phyloP scores from a whole-genome alignment of 2,329 filamentous ascomycete genomes.

The Westerdykella ornata region DNA sequence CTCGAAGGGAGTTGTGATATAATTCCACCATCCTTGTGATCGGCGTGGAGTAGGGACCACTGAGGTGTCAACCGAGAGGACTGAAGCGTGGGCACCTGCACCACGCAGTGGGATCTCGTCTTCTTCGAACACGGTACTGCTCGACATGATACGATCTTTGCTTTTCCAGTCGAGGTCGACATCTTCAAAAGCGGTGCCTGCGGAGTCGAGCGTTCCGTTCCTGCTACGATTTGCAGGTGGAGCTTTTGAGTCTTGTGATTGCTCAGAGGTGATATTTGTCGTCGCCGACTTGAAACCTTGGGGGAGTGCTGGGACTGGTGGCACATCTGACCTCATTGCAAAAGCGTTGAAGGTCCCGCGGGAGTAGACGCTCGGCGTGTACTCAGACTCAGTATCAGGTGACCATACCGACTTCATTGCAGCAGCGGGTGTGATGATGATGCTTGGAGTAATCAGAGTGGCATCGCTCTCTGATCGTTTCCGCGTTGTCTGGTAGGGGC shows the following conservation, averaged over 20 bases:
- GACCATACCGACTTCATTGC: slow-evolving; percentile 52
- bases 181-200: slow-evolving; percentile 42
- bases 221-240: slow-evolving; percentile 14
- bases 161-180: slow-evolving; percentile 43
- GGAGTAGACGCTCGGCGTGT: slow-evolving; percentile 55
- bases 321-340: slow-evolving; percentile 37
- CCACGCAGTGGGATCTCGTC: slow-evolving; percentile 44
- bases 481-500: slow-evolving; percentile 24
- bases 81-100: slow-evolving; percentile 17
- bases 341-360: slow-evolving; percentile 42
- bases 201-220: slow-evolving; percentile 33
- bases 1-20: slow-evolving; percentile 64
- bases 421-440: slow-evolving; percentile 49
- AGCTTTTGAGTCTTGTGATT: slow-evolving; percentile 2
- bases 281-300: not conserved
- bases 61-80: slow-evolving; percentile 35
- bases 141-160: slow-evolving; percentile 45
- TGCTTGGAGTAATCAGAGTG: slow-evolving; percentile 43
- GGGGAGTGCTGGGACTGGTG: slow-evolving; percentile 44
- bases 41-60: slow-evolving; percentile 49
- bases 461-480: slow-evolving; percentile 35
- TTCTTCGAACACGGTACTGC: slow-evolving; percentile 64
- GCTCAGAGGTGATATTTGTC: not conserved
- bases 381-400: slow-evolving; percentile 47
- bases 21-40: slow-evolving; percentile 71